Evolutionary conservation across 345 rosid species (phyloP).

Genomic region (Hibiscus tridactylites): DNA sequence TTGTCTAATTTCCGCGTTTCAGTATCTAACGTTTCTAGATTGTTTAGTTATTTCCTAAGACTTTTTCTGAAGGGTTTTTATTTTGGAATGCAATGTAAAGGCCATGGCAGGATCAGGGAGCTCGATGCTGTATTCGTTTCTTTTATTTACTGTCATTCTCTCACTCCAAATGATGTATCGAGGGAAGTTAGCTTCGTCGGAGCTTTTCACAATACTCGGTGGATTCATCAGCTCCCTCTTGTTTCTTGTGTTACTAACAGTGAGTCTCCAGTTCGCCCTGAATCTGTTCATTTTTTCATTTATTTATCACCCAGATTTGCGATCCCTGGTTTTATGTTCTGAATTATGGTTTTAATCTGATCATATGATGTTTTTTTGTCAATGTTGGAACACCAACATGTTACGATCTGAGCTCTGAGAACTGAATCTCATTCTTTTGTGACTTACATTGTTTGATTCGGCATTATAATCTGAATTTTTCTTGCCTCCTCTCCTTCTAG

Average conservation of each 20-base stretch:
- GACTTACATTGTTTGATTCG: background rate
- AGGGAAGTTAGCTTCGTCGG: slow-evolving; percentile 68
- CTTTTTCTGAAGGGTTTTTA: background rate
- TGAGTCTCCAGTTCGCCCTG: slow-evolving; percentile 23
- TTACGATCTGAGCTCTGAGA: background rate
- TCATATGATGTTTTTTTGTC: background rate
- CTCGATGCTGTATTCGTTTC: slow-evolving; percentile 63
- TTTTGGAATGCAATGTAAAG: slow-evolving; percentile 7
- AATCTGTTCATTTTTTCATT: background rate
- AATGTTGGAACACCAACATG: background rate
- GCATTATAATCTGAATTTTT: background rate
- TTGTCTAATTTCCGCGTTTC: background rate
- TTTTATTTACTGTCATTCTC: slow-evolving; percentile 54
- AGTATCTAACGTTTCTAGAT: background rate
- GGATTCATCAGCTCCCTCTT: slow-evolving; percentile 82
- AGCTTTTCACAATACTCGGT: slow-evolving; percentile 72
- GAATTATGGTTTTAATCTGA: background rate
- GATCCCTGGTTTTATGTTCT: background rate
- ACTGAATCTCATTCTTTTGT: background rate
- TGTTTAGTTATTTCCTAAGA: background rate
- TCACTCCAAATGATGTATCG: slow-evolving; percentile 71
- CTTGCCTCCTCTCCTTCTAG: slow-evolving; percentile 32
- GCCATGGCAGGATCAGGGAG: slow-evolving; percentile 72
- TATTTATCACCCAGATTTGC: background rate
- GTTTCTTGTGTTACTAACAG: slow-evolving; percentile 60